Evolutionary conservation across 2,329 filamentous ascomycete genomes (phyloP).

Genomic region (Aquanectria penicillioides): DNA sequence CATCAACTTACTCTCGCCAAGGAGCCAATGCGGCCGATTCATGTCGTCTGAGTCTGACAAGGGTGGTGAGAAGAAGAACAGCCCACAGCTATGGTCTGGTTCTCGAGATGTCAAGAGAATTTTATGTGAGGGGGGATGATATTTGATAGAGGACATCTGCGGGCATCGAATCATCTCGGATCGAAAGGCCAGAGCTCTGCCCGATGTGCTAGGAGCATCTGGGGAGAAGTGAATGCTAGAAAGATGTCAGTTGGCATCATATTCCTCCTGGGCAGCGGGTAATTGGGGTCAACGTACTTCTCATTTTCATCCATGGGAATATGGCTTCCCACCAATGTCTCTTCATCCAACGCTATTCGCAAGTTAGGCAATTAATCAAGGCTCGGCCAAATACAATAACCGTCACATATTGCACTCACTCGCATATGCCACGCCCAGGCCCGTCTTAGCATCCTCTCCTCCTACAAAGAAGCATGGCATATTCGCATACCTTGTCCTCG

Average conservation of each 20-base stretch:
- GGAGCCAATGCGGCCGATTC: slow-evolving; percentile 49
- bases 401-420: slow-evolving; percentile 47
- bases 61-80: slow-evolving; percentile 52
- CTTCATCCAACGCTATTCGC: slow-evolving; percentile 47
- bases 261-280: not conserved
- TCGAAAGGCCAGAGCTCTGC: slow-evolving; percentile 32
- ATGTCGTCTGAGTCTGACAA: slow-evolving; percentile 39
- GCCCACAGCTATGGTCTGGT: slow-evolving; percentile 43
- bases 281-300: slow-evolving; percentile 42
- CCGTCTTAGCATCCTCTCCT: slow-evolving; percentile 50
- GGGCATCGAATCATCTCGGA: slow-evolving; percentile 51
- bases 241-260: not conserved
- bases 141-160: slow-evolving; percentile 59
- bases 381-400: not conserved
- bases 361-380: slow-evolving; percentile 25
- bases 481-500: slow-evolving; percentile 43
- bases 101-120: slow-evolving; percentile 55
- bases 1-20: slow-evolving; percentile 47
- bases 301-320: slow-evolving; percentile 56
- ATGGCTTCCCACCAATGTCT: slow-evolving; percentile 51
- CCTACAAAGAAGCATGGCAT: slow-evolving; percentile 54
- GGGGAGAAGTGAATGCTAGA: slow-evolving; percentile 32
- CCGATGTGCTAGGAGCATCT: slow-evolving; percentile 32
- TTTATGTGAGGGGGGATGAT: slow-evolving; percentile 53
- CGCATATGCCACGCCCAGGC: slow-evolving; percentile 55